Evolutionary conservation across 2,329 filamentous ascomycete genomes (phyloP).

Genomic region (Daldinia sp.): DNA sequence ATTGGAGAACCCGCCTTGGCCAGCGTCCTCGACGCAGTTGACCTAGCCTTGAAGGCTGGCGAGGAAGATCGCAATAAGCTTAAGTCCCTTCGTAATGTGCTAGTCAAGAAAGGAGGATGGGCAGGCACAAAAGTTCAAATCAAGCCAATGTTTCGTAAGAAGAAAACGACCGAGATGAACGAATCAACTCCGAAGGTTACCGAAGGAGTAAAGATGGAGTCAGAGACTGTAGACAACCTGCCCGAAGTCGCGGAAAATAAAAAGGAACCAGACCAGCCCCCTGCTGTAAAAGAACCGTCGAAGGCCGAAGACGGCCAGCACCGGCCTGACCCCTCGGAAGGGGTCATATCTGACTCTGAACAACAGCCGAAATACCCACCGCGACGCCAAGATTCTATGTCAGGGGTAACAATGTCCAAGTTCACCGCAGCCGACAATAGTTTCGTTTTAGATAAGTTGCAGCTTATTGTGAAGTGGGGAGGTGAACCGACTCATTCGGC

Average conservation of each 20-base stretch:
- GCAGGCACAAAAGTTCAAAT: conserved; percentile 98
- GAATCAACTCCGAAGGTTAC: conserved; percentile 49
- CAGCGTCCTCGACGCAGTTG: conserved; percentile 90
- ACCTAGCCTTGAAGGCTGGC: conserved; percentile 79
- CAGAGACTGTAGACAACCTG: conserved; percentile 48
- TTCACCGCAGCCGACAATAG: conserved; percentile 95
- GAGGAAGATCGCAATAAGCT: conserved; percentile 90
- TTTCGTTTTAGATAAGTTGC: conserved; percentile 92
- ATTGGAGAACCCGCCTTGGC: conserved; percentile 90
- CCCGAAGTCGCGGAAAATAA: conserved; percentile 45
- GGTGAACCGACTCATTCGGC: conserved; percentile 98
- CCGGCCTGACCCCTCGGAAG: conserved; percentile 37
- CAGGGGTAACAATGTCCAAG: conserved; percentile 90
- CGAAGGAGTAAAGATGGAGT: conserved; percentile 53
- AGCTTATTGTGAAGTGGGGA: conserved; percentile 99
- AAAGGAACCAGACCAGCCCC: conserved; percentile 40
- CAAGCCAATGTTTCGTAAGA: conserved; percentile 98
- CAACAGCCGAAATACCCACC: conserved; percentile 60
- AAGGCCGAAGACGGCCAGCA: conserved; percentile 29
- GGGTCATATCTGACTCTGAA: conserved; percentile 41
- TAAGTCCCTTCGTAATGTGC: conserved; percentile 83
- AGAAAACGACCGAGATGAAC: conserved; percentile 72
- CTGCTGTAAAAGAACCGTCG: conserved; percentile 20
- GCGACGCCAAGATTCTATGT: conserved; percentile 83
- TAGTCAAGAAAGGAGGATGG: conserved; percentile 93